phyloP scores from a whole-genome alignment of 2,329 filamentous ascomycete genomes.

The Diaporthe nobilis region DNA sequence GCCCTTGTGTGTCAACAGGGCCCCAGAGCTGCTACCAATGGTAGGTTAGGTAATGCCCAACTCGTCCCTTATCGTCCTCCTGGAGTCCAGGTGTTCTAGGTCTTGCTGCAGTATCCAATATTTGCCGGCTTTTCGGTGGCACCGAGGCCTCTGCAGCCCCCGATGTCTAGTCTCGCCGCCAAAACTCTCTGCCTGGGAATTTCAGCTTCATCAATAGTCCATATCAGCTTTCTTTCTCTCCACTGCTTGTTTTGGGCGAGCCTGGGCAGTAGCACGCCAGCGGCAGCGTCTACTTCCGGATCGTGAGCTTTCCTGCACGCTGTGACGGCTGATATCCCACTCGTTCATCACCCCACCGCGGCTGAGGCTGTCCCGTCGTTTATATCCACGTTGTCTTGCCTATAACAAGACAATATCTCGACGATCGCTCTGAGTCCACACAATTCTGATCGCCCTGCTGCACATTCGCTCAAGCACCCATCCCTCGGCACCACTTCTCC shows the following conservation, averaged over 20 bases:
- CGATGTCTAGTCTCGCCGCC: neutral
- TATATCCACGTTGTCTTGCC: constrained; percentile 4
- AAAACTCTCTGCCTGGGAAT: neutral
- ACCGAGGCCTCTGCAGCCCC: constrained; percentile 16
- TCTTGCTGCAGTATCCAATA: constrained; percentile 22
- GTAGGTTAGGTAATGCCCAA: neutral
- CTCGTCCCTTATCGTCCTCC: neutral
- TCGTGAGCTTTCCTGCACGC: constrained; percentile 8
- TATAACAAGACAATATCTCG: constrained; percentile 15
- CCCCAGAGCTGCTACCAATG: constrained; percentile 14
- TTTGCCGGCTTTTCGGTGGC: constrained; percentile 20
- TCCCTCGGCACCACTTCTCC: neutral
- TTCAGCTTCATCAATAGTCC: constrained; percentile 31
- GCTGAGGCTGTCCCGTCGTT: constrained; percentile 26
- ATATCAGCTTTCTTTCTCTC: constrained; percentile 13
- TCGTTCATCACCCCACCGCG: constrained; percentile 11
- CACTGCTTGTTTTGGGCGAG: neutral
- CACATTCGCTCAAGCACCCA: neutral
- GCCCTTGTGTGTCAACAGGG: constrained; percentile 5
- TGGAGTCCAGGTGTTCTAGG: constrained; percentile 23
- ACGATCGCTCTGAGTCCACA: neutral
- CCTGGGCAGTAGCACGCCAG: constrained; percentile 11
- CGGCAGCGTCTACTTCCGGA: constrained; percentile 3
- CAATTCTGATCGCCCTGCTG: neutral
- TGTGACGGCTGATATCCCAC: constrained; percentile 16